Conservation (phyloP, 345 rosid species). For the Brassica incana region DNA sequence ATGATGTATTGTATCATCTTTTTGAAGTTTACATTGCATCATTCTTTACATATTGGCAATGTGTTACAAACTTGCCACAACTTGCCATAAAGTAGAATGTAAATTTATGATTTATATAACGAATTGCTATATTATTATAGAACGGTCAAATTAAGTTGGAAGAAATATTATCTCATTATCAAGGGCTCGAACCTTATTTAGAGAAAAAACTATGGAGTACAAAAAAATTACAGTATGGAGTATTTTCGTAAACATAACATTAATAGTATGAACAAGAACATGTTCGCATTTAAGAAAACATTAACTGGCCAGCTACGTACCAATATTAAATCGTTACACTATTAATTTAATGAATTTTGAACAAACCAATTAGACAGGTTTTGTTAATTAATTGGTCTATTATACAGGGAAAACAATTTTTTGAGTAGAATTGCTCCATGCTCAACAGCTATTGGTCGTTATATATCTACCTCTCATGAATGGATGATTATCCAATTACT, state of each 20-base stretch:
- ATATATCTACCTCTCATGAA: slow-evolving; percentile 19
- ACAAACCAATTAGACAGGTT: slow-evolving; percentile 11
- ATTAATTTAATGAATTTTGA: not conserved
- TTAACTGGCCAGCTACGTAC: slow-evolving; percentile 27
- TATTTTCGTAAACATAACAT: not conserved
- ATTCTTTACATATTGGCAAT: slow-evolving; percentile 7
- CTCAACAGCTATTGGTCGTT: slow-evolving; percentile 19
- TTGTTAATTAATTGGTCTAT: slow-evolving; percentile 10
- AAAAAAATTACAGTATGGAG: not conserved
- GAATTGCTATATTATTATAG: not conserved
- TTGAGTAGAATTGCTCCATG: not conserved
- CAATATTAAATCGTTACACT: slow-evolving; percentile 11
- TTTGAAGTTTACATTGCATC: not conserved
- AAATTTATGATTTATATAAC: not conserved
- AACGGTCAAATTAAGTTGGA: not conserved
- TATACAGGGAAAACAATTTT: not conserved
- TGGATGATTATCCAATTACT: slow-evolving; percentile 6
- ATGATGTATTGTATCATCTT: not conserved
- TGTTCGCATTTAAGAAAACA: slow-evolving; percentile 35
- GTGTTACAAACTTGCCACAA: slow-evolving; percentile 17
- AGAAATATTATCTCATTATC: not conserved
- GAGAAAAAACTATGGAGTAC: not conserved
- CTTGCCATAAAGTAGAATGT: not conserved
- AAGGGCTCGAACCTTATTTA: not conserved
- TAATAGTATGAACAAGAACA: slow-evolving; percentile 10